Evolutionary conservation across 78 protist species (phyloP).

Genomic region (Dictyostelium citrinum): DNA sequence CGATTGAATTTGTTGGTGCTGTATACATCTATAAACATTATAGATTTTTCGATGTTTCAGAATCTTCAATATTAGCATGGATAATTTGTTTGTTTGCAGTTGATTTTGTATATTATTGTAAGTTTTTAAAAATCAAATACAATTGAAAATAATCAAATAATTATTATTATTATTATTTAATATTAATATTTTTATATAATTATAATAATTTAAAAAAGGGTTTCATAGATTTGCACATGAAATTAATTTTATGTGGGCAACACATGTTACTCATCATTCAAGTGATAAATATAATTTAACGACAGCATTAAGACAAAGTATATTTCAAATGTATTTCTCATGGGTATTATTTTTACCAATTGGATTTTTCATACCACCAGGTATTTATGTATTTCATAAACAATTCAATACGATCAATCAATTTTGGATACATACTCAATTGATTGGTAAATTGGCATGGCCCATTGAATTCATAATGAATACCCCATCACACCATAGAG

Average conservation of each 20-base stretch:
- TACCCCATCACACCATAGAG: constrained; percentile 89
- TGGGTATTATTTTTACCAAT: constrained; percentile 79
- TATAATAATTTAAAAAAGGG: too few relatives aligned
- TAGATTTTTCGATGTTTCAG: constrained; percentile 10
- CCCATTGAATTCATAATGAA: constrained; percentile 70
- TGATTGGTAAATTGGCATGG: constrained; percentile 36
- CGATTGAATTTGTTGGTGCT: constrained; percentile 13
- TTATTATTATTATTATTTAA: background rate
- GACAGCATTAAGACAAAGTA: constrained; percentile 56
- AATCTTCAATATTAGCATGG: constrained; percentile 11
- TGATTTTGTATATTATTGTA: constrained; percentile 54
- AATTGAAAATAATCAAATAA: too few relatives aligned
- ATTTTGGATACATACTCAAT: constrained; percentile 87
- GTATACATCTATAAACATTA: constrained; percentile 20
- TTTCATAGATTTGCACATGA: constrained; percentile 64
- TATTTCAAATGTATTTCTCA: constrained; percentile 34
- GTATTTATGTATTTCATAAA: constrained; percentile 33
- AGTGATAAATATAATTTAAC: constrained; percentile 70
- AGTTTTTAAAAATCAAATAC: too few relatives aligned
- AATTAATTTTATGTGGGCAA: constrained; percentile 79
- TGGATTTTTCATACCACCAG: constrained; percentile 76
- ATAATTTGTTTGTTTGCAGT: constrained; percentile 6
- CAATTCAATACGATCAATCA: constrained; percentile 81
- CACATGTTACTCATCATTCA: constrained; percentile 82
- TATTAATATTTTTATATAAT: too few relatives aligned